These are phyloP conservation scores for Verticillium nubilum DNA, from an alignment of 2,329 filamentous ascomycete genomes.

Conservation along the genomic window DNA sequence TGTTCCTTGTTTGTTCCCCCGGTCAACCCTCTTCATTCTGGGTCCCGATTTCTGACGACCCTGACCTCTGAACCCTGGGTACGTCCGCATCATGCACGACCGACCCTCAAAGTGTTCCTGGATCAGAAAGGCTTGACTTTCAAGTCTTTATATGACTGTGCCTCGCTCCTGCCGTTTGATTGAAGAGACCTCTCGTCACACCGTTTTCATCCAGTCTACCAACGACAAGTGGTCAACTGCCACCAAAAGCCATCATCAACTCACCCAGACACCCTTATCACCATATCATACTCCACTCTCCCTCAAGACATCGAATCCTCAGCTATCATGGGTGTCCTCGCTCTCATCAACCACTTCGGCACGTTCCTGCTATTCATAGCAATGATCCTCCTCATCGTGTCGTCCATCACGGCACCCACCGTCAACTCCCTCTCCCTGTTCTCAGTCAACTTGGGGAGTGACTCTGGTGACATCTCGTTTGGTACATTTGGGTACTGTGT, in stretches of 20 bases:
- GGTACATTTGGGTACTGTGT: conserved; percentile 58
- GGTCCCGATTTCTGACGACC: neutral
- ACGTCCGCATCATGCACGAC: neutral
- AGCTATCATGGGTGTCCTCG: conserved; percentile 39
- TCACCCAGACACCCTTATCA: neutral
- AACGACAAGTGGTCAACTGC: neutral
- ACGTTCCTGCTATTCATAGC: conserved; percentile 51
- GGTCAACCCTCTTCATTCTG: neutral
- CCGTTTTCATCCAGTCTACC: neutral
- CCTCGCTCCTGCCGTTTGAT: neutral
- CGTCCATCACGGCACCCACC: conserved; percentile 54
- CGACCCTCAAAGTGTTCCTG: neutral
- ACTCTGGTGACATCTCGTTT: conserved; percentile 38
- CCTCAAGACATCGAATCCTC: neutral
- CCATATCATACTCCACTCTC: neutral
- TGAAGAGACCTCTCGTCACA: neutral
- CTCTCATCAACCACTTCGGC: conserved; percentile 51
- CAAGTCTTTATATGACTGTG: neutral
- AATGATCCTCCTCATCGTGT: conserved; percentile 51
- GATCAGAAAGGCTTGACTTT: neutral
- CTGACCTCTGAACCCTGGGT: neutral
- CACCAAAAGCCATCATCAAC: neutral
- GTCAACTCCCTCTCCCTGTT: conserved; percentile 49
- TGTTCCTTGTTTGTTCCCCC: neutral
- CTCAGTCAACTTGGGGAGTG: conserved; percentile 40